Evolutionary conservation across 495 filamentous ascomycete species (phyloP).

Genomic region (Podospora fimiseda): DNA sequence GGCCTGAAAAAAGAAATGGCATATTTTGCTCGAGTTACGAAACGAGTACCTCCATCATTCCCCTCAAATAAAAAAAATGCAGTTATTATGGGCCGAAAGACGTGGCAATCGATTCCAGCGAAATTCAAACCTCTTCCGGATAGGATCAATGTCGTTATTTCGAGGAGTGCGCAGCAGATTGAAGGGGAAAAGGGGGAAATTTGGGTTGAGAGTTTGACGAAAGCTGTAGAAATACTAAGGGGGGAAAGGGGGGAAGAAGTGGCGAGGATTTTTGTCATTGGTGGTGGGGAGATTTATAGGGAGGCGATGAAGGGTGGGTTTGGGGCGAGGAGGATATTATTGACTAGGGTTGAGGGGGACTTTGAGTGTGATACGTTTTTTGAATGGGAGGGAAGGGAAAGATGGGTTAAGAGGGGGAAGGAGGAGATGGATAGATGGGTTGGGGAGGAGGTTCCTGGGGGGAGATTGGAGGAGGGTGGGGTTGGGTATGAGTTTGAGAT

Average conservation of each 20-base stretch:
- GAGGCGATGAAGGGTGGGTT: constrained; percentile 46
- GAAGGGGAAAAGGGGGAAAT: constrained; percentile 15
- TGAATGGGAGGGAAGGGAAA: constrained; percentile 23
- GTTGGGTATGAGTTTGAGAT: constrained; percentile 60
- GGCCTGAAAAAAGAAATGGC: constrained; percentile 81
- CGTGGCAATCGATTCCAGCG: constrained; percentile 78
- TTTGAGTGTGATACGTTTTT: constrained; percentile 93
- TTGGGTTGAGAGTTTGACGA: constrained; percentile 46
- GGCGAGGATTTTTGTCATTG: constrained; percentile 74
- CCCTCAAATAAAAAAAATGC: constrained; percentile 48
- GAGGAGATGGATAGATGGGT: constrained; percentile 50
- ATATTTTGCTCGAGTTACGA: constrained; percentile 89
- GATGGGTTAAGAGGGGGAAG: constrained; percentile 37
- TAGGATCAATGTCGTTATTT: constrained; percentile 72
- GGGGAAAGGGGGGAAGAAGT: constrained; percentile 12
- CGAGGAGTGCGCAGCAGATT: constrained; percentile 27
- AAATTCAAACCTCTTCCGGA: constrained; percentile 72
- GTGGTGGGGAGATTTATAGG: constrained; percentile 78
- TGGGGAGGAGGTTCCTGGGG: constrained; percentile 51
- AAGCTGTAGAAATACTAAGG: constrained; percentile 42
- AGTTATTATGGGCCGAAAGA: constrained; percentile 95
- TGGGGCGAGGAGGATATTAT: constrained; percentile 48
- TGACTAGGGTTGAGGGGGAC: constrained; percentile 55
- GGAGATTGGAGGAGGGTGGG: constrained; percentile 49
- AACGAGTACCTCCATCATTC: constrained; percentile 39